Percentiles rank a stretch among this genome's conserved stretches.
phyloP scores from a whole-genome alignment of 176 grass and related monocot genomes.

The Cenchrus fungigraminus region DNA sequence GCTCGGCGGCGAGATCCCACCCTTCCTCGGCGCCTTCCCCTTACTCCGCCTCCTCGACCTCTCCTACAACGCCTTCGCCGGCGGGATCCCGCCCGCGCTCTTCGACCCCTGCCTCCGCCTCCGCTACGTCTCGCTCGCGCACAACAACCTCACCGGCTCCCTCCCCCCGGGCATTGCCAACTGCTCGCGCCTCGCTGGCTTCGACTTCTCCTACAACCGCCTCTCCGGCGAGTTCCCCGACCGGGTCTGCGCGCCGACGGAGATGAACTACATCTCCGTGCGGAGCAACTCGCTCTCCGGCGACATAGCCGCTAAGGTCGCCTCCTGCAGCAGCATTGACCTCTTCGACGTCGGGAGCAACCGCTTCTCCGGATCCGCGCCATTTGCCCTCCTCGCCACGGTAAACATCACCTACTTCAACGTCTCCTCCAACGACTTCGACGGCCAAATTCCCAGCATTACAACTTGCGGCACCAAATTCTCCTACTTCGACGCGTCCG shows the following conservation, averaged over 20 bases:
- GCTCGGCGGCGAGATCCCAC: conserved; percentile 64
- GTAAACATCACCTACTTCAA: conserved; percentile 96
- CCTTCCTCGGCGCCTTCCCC: conserved; percentile 60
- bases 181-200: conserved; percentile 73
- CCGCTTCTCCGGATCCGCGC: conserved; percentile 62
- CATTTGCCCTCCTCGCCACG: conserved; percentile 55
- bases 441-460: conserved; percentile 72
- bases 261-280: conserved; percentile 83
- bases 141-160: conserved; percentile 70
- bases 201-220: conserved; percentile 96
- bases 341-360: conserved; percentile 91
- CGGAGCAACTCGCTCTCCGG: conserved; percentile 72
- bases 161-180: conserved; percentile 62
- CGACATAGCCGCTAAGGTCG: conserved; percentile 49
- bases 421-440: conserved; percentile 83
- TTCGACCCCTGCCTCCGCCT: conserved; percentile 78
- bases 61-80: conserved; percentile 84
- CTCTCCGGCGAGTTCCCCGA: conserved; percentile 76
- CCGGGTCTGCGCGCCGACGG: conserved; percentile 68
- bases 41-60: conserved; percentile 91
- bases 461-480: conserved; percentile 60
- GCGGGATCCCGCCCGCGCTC: conserved; percentile 69
- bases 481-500: conserved; percentile 69
- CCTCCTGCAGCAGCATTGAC: conserved; percentile 62
- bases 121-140: conserved; percentile 86